Evolutionary conservation across 768 basidiomycete species (phyloP).

Genomic region (Lactarius indigo): DNA sequence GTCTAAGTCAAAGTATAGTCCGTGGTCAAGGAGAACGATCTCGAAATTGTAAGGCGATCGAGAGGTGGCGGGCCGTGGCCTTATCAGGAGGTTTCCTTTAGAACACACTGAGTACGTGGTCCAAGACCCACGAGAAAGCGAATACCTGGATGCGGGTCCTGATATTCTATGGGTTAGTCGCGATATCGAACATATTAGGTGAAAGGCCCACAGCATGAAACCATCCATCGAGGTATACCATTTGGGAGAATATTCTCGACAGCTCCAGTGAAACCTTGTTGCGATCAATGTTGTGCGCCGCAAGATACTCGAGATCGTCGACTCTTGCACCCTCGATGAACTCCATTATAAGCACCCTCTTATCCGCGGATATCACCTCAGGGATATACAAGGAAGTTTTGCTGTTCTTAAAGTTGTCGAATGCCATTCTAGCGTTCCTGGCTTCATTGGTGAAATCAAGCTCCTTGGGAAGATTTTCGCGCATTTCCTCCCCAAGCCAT

Average conservation of each 20-base stretch:
- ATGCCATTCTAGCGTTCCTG: constrained; percentile 69
- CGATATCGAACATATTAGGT: not conserved
- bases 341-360: constrained; percentile 91
- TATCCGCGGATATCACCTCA: constrained; percentile 71
- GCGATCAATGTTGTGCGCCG: constrained; percentile 78
- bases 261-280: constrained; percentile 93
- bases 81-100: constrained; percentile 85
- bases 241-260: constrained; percentile 84
- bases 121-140: constrained; percentile 5
- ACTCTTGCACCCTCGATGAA: constrained; percentile 86
- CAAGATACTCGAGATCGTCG: constrained; percentile 83
- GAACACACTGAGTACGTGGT: constrained; percentile 1
- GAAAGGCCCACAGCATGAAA: constrained; percentile 64
- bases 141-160: constrained; percentile 86
- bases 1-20: constrained; percentile 89
- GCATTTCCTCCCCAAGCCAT: constrained; percentile 95
- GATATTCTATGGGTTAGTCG: constrained; percentile 23
- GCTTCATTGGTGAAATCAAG: constrained; percentile 96
- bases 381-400: constrained; percentile 87
- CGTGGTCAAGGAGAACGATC: constrained; percentile 92
- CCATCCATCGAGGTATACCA: constrained; percentile 96
- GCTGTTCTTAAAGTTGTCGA: constrained; percentile 63
- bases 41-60: constrained; percentile 93
- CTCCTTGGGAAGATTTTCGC: constrained; percentile 83
- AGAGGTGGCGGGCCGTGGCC: constrained; percentile 59